phyloP scores from a whole-genome alignment of 2,329 filamentous ascomycete genomes.

The Sclerotinia nivalis region DNA sequence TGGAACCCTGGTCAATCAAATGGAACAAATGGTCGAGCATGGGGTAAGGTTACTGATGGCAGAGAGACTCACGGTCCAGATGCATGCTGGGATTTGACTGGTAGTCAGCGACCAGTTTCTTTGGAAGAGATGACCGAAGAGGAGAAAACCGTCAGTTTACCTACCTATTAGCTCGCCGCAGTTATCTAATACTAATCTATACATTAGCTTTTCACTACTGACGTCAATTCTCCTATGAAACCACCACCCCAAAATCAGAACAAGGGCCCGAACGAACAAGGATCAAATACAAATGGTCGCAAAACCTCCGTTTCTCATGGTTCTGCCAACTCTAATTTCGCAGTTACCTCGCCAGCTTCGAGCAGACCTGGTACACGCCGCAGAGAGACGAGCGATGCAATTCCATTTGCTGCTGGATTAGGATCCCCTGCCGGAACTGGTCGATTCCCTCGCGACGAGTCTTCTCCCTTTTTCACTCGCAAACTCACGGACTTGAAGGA shows the following conservation, averaged over 20 bases:
- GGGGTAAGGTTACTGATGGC: conserved; percentile 76
- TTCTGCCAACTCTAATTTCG: conserved; percentile 61
- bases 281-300: conserved; percentile 64
- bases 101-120: conserved; percentile 68
- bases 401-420: conserved; percentile 48
- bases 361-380: conserved; percentile 75
- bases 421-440: conserved; percentile 62
- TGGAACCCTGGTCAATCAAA: conserved; percentile 79
- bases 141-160: conserved; percentile 57
- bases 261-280: conserved; percentile 58
- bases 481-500: conserved; percentile 56
- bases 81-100: conserved; percentile 82
- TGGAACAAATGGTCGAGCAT: conserved; percentile 59
- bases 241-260: conserved; percentile 67
- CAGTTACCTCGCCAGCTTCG: conserved; percentile 70
- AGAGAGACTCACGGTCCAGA: conserved; percentile 82
- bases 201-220: conserved; percentile 71
- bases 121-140: conserved; percentile 67
- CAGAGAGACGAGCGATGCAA: conserved; percentile 76
- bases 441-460: conserved; percentile 64
- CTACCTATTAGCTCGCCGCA: conserved; percentile 23
- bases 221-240: conserved; percentile 93
- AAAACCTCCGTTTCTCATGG: conserved; percentile 78
- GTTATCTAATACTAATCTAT: conserved; percentile 31
- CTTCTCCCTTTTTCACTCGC: conserved; percentile 57